Evolutionary conservation across 2,329 filamentous ascomycete species (phyloP).

Genomic region (Diaporthe caulivora): DNA sequence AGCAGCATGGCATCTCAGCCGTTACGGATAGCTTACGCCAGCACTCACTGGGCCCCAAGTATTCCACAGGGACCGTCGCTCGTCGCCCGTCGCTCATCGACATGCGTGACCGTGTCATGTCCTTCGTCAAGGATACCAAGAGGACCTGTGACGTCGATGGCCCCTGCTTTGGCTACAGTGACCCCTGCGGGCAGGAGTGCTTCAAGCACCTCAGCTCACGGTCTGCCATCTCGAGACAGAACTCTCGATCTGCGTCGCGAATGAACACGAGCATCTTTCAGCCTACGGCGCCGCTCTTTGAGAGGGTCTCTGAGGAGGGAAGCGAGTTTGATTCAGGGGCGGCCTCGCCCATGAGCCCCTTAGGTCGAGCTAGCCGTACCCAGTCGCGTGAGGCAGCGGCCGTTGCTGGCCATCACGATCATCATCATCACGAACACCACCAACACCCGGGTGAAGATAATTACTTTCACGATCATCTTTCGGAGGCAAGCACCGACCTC

Average conservation of each 20-base stretch:
- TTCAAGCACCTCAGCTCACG: constrained; percentile 68
- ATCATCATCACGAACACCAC: constrained; percentile 35
- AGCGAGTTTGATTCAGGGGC: constrained; percentile 34
- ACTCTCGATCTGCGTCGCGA: constrained; percentile 49
- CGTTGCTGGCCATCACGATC: background rate
- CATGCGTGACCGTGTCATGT: constrained; percentile 69
- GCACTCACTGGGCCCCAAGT: background rate
- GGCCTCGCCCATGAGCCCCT: constrained; percentile 32
- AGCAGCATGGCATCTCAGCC: constrained; percentile 47
- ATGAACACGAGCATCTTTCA: constrained; percentile 44
- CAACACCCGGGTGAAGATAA: constrained; percentile 42
- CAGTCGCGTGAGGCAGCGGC: constrained; percentile 24
- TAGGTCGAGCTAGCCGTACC: constrained; percentile 1
- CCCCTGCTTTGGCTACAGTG: constrained; percentile 73
- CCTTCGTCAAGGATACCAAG: constrained; percentile 75
- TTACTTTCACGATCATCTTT: constrained; percentile 43
- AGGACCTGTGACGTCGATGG: constrained; percentile 71
- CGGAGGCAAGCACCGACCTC: constrained; percentile 53
- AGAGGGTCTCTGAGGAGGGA: constrained; percentile 47
- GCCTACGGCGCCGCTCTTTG: constrained; percentile 52
- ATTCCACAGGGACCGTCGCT: background rate
- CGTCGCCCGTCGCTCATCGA: constrained; percentile 67
- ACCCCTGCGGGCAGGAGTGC: constrained; percentile 75
- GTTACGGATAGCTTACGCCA: constrained; percentile 47
- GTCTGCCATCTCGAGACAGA: constrained; percentile 49